These are phyloP conservation scores for Escallonia herrerae DNA, from an alignment of 129 eudicot species.

Conservation along the genomic window DNA sequence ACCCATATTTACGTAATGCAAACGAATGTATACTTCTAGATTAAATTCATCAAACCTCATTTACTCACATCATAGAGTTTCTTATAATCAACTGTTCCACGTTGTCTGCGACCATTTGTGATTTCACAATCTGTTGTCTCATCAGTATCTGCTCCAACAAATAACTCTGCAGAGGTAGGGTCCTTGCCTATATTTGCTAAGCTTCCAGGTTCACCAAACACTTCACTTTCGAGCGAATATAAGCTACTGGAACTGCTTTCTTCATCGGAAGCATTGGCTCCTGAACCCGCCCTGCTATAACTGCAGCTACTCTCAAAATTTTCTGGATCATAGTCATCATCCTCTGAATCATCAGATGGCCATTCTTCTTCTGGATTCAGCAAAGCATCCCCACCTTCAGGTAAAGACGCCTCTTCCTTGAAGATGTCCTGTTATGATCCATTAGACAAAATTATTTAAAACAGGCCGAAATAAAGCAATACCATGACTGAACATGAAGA, in stretches of 20 bases:
- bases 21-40: no score
- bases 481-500: constrained; percentile 2
- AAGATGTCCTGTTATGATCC: constrained; percentile 61
- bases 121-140: constrained; percentile 53
- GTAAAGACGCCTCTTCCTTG: constrained; percentile 75
- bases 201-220: constrained; percentile 22
- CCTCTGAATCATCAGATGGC: constrained; percentile 97
- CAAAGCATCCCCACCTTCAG: constrained; percentile 53
- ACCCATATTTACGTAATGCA: no score
- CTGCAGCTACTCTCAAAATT: constrained; percentile 38
- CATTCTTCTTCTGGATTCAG: constrained; percentile 66
- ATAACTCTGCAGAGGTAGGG: constrained; percentile 11
- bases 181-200: constrained; percentile 13
- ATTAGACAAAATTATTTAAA: constrained; percentile 2
- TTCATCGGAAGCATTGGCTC: constrained; percentile 32
- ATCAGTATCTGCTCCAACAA: constrained; percentile 35
- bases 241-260: constrained; percentile 50
- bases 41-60: no score
- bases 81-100: constrained; percentile 67
- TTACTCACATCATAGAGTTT: constrained; percentile 82
- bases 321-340: constrained; percentile 89
- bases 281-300: constrained; percentile 35
- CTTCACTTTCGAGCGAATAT: constrained; percentile 57
- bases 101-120: constrained; percentile 61
- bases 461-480: constrained; percentile 3